Conservation (phyloP, 768 basidiomycete genomes). For the Paxillus involutus region DNA sequence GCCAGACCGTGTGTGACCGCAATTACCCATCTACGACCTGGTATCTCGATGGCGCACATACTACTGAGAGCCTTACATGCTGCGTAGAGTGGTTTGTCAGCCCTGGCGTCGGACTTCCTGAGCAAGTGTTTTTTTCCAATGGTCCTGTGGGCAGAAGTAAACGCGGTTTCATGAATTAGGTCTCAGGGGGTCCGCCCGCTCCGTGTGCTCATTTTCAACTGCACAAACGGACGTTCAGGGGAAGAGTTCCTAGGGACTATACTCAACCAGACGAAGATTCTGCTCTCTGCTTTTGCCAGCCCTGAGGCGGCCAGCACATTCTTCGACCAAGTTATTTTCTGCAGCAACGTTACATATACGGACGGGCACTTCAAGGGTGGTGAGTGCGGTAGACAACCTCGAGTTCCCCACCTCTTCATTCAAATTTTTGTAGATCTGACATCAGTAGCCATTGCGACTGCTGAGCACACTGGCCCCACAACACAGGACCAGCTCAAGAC, state of each 20-base stretch:
- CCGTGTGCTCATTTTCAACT: slow-evolving; percentile 89
- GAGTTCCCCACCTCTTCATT: slow-evolving; percentile 2
- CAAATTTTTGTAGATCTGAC: slow-evolving; percentile 62
- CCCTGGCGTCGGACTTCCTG: slow-evolving; percentile 50
- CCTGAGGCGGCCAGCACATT: slow-evolving; percentile 43
- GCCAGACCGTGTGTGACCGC: slow-evolving; percentile 79
- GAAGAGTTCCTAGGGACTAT: slow-evolving; percentile 64
- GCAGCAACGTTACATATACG: slow-evolving; percentile 92
- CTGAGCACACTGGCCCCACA: slow-evolving; percentile 63
- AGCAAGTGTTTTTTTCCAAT: slow-evolving; percentile 15
- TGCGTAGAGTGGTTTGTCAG: slow-evolving; percentile 88
- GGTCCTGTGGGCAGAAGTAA: slow-evolving; percentile 2
- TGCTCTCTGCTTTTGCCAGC: slow-evolving; percentile 42
- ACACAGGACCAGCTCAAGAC: slow-evolving; percentile 75
- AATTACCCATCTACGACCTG: slow-evolving; percentile 55
- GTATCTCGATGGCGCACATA: slow-evolving; percentile 97
- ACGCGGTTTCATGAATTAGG: neutral
- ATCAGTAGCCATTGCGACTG: slow-evolving; percentile 59
- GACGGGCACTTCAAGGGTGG: slow-evolving; percentile 91
- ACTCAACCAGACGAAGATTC: slow-evolving; percentile 47
- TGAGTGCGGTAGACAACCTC: slow-evolving; percentile 32
- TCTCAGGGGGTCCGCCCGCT: slow-evolving; percentile 23
- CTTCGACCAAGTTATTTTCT: slow-evolving; percentile 90
- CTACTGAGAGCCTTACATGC: slow-evolving; percentile 82
- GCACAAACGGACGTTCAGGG: slow-evolving; percentile 88